Conservation (phyloP, 2,329 filamentous ascomycete species). For the Aspergillus phoenicis region DNA sequence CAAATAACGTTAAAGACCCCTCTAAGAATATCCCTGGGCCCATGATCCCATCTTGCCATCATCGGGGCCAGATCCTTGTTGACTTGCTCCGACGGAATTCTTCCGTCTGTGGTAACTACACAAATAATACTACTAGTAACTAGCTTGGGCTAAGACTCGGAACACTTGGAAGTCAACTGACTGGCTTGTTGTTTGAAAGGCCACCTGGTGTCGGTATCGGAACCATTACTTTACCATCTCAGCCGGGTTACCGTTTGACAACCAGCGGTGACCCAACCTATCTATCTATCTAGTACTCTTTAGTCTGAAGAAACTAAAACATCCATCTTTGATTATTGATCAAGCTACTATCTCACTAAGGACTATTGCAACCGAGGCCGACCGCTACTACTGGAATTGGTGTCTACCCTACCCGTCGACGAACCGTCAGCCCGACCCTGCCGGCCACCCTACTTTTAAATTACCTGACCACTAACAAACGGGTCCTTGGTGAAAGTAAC, state of each 20-base stretch:
- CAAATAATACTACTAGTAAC: too few species aligned
- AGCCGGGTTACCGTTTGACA: too few species aligned
- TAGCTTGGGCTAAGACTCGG: constrained; percentile 1
- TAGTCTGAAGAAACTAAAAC: too few species aligned
- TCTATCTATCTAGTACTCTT: too few species aligned
- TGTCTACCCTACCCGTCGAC: background rate
- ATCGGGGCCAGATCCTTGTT: constrained; percentile 2
- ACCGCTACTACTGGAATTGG: background rate
- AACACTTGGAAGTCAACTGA: constrained; percentile 4
- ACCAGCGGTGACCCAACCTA: too few species aligned
- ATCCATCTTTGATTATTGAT: too few species aligned
- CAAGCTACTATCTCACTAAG: background rate
- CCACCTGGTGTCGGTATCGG: background rate
- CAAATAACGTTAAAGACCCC: background rate
- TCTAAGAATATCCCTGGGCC: background rate
- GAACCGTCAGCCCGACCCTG: background rate
- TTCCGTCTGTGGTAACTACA: constrained; percentile 5
- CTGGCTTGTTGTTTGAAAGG: background rate
- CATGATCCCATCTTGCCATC: background rate
- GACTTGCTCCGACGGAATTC: constrained; percentile 7
- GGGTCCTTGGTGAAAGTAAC: background rate
- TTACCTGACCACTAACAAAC: constrained; percentile 2
- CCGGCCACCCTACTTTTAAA: constrained; percentile 3
- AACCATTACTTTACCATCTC: background rate
- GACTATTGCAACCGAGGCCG: background rate